Conservation (phyloP, 2,329 filamentous ascomycete species). For the Coniochaeta sp. region DNA sequence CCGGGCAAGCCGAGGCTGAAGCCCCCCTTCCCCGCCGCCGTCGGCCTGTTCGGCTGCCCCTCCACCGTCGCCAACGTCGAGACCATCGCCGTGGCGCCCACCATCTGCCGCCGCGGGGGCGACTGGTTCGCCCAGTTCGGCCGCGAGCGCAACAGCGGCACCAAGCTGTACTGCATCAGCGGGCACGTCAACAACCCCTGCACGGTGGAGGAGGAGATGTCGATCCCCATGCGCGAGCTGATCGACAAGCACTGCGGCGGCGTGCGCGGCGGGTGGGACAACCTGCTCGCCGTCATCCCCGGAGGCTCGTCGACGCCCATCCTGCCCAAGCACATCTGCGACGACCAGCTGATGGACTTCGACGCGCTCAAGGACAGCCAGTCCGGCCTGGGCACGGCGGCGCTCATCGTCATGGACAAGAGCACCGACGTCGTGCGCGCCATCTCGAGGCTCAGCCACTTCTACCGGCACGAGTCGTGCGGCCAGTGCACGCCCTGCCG, state of each 20-base stretch:
- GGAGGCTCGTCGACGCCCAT: conserved; percentile 96
- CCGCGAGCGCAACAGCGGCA: conserved; percentile 92
- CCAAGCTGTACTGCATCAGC: conserved; percentile 97
- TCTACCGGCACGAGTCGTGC: conserved; percentile 98
- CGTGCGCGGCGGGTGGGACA: conserved; percentile 95
- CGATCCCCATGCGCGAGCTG: conserved; percentile 87
- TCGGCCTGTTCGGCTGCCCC: conserved; percentile 96
- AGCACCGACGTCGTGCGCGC: conserved; percentile 91
- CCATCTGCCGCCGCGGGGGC: conserved; percentile 87
- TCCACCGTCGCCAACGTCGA: conserved; percentile 98
- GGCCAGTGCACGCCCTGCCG: conserved; percentile 99
- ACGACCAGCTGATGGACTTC: conserved; percentile 98
- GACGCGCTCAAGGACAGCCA: conserved; percentile 97
- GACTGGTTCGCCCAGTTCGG: conserved; percentile 93
- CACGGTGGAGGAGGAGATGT: conserved; percentile 99
- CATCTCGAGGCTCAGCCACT: conserved; percentile 87
- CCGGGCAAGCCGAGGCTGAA: conserved; percentile 97
- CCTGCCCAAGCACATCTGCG: conserved; percentile 81
- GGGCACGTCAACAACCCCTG: conserved; percentile 98
- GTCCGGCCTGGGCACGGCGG: conserved; percentile 92
- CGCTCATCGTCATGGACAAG: conserved; percentile 99
- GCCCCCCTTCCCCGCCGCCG: conserved; percentile 95
- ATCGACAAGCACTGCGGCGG: conserved; percentile 98
- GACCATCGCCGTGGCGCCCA: conserved; percentile 90
- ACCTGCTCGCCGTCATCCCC: conserved; percentile 89